phyloP scores from a whole-genome alignment of 1,284 basidiomycete genomes.

The Trichosporon coremiiforme region DNA sequence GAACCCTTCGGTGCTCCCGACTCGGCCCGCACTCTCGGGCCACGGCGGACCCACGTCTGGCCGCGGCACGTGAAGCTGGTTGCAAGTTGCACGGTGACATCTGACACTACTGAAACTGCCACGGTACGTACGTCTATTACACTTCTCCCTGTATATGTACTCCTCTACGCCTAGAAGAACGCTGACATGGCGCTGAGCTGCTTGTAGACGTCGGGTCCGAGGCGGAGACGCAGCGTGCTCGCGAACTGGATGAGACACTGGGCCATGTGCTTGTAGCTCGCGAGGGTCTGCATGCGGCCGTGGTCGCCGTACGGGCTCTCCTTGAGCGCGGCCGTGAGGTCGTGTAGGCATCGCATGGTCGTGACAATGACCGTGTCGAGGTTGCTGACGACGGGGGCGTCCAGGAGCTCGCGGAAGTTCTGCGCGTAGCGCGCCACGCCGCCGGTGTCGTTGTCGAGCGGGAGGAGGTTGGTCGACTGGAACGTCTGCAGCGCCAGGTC shows the following conservation, averaged over 20 bases:
- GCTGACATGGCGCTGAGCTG: constrained; percentile 64
- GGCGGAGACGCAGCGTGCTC: constrained; percentile 79
- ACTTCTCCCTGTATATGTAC: not conserved
- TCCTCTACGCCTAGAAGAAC: constrained; percentile 29
- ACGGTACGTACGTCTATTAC: not conserved
- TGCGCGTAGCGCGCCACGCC: constrained; percentile 85
- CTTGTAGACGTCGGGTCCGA: constrained; percentile 88
- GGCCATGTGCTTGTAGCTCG: constrained; percentile 52
- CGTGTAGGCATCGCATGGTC: constrained; percentile 90
- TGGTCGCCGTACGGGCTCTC: constrained; percentile 66
- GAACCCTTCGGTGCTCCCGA: too few species aligned
- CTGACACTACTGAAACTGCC: not conserved
- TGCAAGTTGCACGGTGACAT: not conserved
- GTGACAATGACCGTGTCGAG: constrained; percentile 84
- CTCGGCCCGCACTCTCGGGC: too few species aligned
- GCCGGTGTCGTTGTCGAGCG: constrained; percentile 80
- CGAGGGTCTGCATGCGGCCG: constrained; percentile 46
- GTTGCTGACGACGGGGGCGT: constrained; percentile 81
- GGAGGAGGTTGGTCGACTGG: constrained; percentile 85
- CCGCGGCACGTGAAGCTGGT: not conserved
- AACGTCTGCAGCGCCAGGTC: constrained; percentile 85
- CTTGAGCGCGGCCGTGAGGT: constrained; percentile 75
- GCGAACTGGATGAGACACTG: constrained; percentile 76
- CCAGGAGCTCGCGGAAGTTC: constrained; percentile 81
- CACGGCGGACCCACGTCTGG: not conserved